Base-by-base conservation (phyloP, 2,329 filamentous ascomycete species). In the Trichoderma harzianum region DNA sequence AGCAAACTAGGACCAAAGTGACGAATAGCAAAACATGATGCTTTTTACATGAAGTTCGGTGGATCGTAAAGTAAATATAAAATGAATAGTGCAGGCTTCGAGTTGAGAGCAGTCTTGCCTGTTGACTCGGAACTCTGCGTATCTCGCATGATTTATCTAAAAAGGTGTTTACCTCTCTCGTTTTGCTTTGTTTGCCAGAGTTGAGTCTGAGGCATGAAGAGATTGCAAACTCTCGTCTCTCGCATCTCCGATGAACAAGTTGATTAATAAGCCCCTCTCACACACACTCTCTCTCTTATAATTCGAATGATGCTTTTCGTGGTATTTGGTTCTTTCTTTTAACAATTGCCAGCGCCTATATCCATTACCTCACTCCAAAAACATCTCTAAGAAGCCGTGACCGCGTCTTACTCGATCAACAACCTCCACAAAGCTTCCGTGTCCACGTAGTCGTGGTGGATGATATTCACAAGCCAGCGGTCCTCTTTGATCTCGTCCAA, bases 401-500 rank as follows among this genome's bases (percentile, higher is more conserved):
- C n/a, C 26, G 7, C n/a, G 14, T 39, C 67, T 75, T 78, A 84
- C 53, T 78, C 80, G 67, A 86, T 78, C 77, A 95, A 81, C 74
- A 93, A 82, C 62, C 90, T 84, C 93, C 93, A 96, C 76, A 96
- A 79, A 28, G 89, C 91, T 63, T 93, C 87, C 73, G 85, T 85
- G 64, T 94, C 88, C 16, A 94, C 84, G 80, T 88, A 96, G 69
- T 92, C 90, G 77, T 95, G 93, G 80, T 94, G 92, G 76, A 96
- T 95, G 71, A 96, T 87, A 83, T 97, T 98, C 57, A 98, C 94
- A 76, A 99, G 84, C 92, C 95, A 98, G 75, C 89, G 87, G 76
- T 94, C 93, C 60, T 88, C 86, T 78, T 89, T 88, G 43, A 92
- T 86, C 7, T 84, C 80, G 73, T 91, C 89, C 57, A 99, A 83